Base-by-base conservation (phyloP, 2,329 filamentous ascomycete genomes). In the Camptophora hylomeconis region DNA sequence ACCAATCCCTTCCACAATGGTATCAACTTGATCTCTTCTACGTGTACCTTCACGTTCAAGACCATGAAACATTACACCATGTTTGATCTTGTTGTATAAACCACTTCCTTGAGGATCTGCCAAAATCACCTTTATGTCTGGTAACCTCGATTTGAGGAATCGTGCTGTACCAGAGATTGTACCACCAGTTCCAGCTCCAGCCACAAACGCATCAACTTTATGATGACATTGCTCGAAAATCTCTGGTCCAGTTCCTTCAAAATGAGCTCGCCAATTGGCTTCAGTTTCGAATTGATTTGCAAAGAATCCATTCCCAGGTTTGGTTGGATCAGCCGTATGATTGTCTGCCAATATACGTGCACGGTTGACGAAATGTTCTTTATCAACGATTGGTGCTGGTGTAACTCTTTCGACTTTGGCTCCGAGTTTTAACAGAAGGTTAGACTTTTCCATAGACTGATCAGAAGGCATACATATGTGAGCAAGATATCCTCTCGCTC, bases 401-500 rank as follows among this genome's bases (percentile, higher is more conserved):
- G 76, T 70, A 2, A 98, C 86, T 31, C 84, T 72, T 61, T 94
- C 86, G 16, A 98, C 87, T n/a, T 72, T 72, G 22, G 89, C 89
- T 45, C 89, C 89, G 7, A 98, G 73, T 50, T 89, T 87, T 41
- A 78, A 69, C 24, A 98, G 72, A 21, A 98, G 69, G 45, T 87
- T 77, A 4, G 80, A 82, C 56, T 98, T 98, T 54, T 98, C 89
- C 32, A 65, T 61, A 32, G 78, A 74, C 61, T 92, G 80, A 59
- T 98, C 89, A 50, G 82, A 75, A 26, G 89, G 87, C 84, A 98
- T 95, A 63, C 83, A 94, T 42, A 98, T 95, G 56, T 95, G 81
- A 17, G 84, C 84, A 41, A 77, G 71, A 60, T 95, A 95, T 18
- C 89, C 89, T 53, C 75, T 71, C 13, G 89, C 86, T 43, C 86